Conservation (phyloP, 331 rosid species). For the Saraca asoca region DNA sequence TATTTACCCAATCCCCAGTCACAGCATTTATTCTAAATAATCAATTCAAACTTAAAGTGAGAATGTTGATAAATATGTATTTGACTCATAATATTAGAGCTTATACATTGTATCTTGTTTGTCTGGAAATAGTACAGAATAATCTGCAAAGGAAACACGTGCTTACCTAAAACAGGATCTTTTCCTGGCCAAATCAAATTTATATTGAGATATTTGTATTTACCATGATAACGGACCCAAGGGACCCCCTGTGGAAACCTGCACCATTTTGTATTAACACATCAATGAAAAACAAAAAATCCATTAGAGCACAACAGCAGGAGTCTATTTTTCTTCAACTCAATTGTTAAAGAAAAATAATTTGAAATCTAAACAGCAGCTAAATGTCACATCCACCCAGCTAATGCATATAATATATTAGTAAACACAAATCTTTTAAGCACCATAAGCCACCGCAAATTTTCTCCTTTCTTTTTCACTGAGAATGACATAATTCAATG, state of each 20-base stretch:
- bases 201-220: slow-evolving; percentile 67
- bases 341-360: neutral
- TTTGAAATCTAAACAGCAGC: neutral
- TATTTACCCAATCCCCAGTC: neutral
- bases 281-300: slow-evolving; percentile 21
- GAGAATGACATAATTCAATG: neutral
- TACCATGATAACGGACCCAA: slow-evolving; percentile 84
- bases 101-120: neutral
- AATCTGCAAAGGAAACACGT: slow-evolving; percentile 14
- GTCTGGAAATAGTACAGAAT: neutral
- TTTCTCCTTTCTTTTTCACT: neutral
- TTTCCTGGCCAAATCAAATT: slow-evolving; percentile 89
- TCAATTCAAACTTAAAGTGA: slow-evolving; percentile 1
- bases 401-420: neutral
- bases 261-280: slow-evolving; percentile 34
- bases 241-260: slow-evolving; percentile 92
- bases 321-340: neutral
- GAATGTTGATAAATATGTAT: neutral
- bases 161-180: slow-evolving; percentile 76
- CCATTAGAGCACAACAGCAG: neutral
- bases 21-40: slow-evolving; percentile 10
- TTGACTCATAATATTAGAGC: neutral
- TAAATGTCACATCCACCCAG: slow-evolving; percentile 10
- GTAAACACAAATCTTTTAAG: neutral
- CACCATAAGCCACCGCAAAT: neutral